Conservation (phyloP, 176 grass and related monocot species). For the Aegilops speltoides region DNA sequence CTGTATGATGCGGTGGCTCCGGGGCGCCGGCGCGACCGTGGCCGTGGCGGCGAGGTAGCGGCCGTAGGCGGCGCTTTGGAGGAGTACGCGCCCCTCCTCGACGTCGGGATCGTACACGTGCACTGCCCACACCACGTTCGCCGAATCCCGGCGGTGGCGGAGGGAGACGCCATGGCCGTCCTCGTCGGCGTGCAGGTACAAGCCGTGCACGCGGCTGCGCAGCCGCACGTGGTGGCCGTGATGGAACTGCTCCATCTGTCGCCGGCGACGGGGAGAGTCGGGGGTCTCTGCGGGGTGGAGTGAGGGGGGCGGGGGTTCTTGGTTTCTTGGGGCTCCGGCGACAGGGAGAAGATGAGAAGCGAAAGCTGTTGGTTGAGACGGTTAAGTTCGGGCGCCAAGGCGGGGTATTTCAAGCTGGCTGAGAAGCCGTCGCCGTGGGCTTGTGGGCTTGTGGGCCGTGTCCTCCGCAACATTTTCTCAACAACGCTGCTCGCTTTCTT, state of each 20-base stretch:
- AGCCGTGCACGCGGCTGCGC: background rate
- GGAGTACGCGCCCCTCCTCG: background rate
- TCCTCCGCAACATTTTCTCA: no score
- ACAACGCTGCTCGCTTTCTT: no score
- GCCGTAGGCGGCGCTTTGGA: slow-evolving; percentile 16
- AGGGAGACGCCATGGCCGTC: background rate
- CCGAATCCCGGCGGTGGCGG: background rate
- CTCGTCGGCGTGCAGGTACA: slow-evolving; percentile 23
- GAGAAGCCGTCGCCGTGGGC: no score
- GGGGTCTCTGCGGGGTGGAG: background rate
- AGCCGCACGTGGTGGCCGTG: slow-evolving; percentile 8
- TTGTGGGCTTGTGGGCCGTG: no score
- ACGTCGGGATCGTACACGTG: background rate
- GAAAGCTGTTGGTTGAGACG: background rate
- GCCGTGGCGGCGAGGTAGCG: slow-evolving; percentile 12
- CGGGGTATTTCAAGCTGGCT: background rate
- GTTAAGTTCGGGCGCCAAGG: background rate
- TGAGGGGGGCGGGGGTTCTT: background rate
- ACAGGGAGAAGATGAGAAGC: background rate
- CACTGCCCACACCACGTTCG: slow-evolving; percentile 13
- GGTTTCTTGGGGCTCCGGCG: background rate
- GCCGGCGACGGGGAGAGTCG: background rate
- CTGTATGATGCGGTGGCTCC: background rate
- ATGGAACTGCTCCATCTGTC: slow-evolving; percentile 15
- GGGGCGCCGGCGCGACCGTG: no score